phyloP scores from a whole-genome alignment of 768 basidiomycete genomes.

The Kwoniella mangroviensis region DNA sequence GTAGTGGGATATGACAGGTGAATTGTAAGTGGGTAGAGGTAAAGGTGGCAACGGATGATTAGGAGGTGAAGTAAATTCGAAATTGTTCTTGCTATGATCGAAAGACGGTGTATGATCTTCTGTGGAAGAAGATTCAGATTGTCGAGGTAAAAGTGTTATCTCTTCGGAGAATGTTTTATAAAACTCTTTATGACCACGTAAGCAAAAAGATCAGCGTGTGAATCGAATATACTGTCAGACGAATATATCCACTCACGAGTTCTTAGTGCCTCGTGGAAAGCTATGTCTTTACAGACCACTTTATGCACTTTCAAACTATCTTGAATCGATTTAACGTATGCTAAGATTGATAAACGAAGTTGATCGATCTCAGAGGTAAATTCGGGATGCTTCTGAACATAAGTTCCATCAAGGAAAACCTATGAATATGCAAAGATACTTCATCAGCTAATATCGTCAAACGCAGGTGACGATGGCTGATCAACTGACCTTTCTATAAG shows the following conservation, averaged over 20 bases:
- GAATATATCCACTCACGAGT: conserved; percentile 46
- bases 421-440: background rate
- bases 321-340: conserved; percentile 76
- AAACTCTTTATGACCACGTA: conserved; percentile 34
- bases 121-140: conserved; percentile 7
- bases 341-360: conserved; percentile 67
- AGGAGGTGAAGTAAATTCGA: conserved; percentile 8
- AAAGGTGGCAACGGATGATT: conserved; percentile 10
- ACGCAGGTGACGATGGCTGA: background rate
- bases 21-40: conserved; percentile 7
- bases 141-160: conserved; percentile 31
- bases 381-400: conserved; percentile 70
- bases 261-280: conserved; percentile 88
- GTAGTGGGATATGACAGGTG: conserved; percentile 12
- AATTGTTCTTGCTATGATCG: background rate
- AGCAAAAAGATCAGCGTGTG: too few relatives aligned
- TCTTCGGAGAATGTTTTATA: conserved; percentile 42
- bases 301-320: conserved; percentile 82
- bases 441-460: background rate
- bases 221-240: background rate
- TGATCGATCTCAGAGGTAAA: conserved; percentile 73
- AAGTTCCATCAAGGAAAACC: conserved; percentile 74
- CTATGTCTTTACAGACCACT: conserved; percentile 83
- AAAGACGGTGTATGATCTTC: background rate
- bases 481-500: conserved; percentile 66